Conservation (phyloP, 352 stramenopile species). For the Phytophthora niederhauseri region DNA sequence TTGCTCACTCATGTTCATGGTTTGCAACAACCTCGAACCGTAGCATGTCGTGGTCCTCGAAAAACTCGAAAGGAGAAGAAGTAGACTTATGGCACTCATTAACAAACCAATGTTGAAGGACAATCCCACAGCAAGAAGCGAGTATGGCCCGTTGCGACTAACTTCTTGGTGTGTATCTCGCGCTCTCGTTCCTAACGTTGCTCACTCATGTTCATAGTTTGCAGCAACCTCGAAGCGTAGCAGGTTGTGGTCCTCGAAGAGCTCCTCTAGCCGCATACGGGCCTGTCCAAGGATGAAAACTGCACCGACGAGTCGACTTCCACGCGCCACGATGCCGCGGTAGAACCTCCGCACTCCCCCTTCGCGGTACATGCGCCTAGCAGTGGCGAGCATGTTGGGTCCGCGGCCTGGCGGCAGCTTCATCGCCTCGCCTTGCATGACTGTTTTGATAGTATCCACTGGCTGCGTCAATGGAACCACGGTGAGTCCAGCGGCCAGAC, state of each 20-base stretch:
- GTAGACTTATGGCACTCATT: conserved; percentile 9
- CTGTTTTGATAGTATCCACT: conserved; percentile 84
- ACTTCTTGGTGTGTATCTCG: conserved; percentile 1
- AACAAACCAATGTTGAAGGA: too few relatives aligned
- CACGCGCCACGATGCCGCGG: conserved; percentile 68
- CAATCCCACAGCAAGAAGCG: too few relatives aligned
- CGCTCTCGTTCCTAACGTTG: conserved; percentile 9
- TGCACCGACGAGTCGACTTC: conserved; percentile 69
- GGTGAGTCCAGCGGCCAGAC: conserved; percentile 66
- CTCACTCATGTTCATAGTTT: conserved; percentile 25
- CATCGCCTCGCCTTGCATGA: conserved; percentile 84
- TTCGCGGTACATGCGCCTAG: conserved; percentile 49
- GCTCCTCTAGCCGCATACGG: conserved; percentile 65
- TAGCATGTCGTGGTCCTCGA: conserved; percentile 65
- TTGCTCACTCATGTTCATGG: conserved; percentile 24
- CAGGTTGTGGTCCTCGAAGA: conserved; percentile 67
- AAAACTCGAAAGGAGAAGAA: conserved; percentile 38
- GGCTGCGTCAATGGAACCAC: conserved; percentile 79
- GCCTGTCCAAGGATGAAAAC: conserved; percentile 85
- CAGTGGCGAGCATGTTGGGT: conserved; percentile 41
- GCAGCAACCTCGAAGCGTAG: conserved; percentile 29
- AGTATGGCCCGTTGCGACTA: conserved; percentile 7
- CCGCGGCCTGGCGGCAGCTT: conserved; percentile 38
- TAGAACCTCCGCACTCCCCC: conserved; percentile 68
- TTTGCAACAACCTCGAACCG: conserved; percentile 18